Percentiles rank a stretch among this genome's conserved stretches.
phyloP scores from a whole-genome alignment of 2,329 filamentous ascomycete genomes.

The Colletotrichum simmondsii region DNA sequence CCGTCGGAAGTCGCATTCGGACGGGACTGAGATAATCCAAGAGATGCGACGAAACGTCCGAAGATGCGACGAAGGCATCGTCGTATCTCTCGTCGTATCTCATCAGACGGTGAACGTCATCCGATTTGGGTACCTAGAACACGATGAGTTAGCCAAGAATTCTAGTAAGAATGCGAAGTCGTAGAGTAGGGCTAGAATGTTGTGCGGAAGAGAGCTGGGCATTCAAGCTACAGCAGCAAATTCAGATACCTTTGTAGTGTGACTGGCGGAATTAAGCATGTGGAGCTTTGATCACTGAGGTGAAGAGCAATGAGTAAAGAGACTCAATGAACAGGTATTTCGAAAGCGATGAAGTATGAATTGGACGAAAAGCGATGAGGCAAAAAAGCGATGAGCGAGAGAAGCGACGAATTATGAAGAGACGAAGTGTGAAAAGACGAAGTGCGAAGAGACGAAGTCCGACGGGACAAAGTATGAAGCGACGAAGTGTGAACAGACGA shows the following conservation, averaged over 20 bases:
- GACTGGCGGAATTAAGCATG: too few relatives aligned
- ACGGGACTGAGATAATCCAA: not conserved
- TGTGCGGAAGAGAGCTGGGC: too few relatives aligned
- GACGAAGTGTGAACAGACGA: not conserved
- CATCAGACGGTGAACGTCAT: not conserved
- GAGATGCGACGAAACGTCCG: not conserved
- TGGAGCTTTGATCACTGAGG: too few relatives aligned
- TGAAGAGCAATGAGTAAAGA: too few relatives aligned
- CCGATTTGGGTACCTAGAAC: not conserved
- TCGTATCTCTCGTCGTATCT: not conserved
- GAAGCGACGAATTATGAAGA: not conserved
- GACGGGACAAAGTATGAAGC: not conserved
- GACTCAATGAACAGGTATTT: too few relatives aligned
- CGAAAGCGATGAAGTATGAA: too few relatives aligned
- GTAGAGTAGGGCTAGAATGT: too few relatives aligned
- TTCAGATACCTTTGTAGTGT: too few relatives aligned
- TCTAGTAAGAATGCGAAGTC: not conserved
- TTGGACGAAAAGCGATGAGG: too few relatives aligned
- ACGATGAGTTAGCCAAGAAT: not conserved
- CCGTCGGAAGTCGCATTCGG: not conserved
- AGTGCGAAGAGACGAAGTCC: not conserved
- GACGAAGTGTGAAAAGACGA: not conserved
- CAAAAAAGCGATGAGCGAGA: not conserved
- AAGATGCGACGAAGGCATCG: not conserved
- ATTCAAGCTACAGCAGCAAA: too few relatives aligned